Conservation (phyloP, 2,329 filamentous ascomycete species). For the Aspergillus brunneoviolaceus region DNA sequence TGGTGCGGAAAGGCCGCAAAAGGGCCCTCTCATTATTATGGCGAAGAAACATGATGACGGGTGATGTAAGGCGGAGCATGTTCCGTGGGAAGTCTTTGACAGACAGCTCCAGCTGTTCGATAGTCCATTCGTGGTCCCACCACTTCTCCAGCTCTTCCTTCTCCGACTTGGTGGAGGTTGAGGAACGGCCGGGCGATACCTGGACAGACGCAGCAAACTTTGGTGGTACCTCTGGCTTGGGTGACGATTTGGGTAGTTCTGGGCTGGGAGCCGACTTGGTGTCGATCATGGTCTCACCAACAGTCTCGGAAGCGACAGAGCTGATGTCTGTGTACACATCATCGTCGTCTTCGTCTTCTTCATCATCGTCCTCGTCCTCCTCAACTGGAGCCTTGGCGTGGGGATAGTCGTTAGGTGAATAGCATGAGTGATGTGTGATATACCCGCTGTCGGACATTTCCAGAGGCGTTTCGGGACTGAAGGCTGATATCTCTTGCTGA, state of each 20-base stretch:
- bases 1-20: constrained; percentile 35
- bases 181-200: constrained; percentile 19
- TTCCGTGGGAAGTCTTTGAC: constrained; percentile 37
- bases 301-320: constrained; percentile 28
- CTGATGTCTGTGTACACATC: constrained; percentile 27
- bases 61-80: constrained; percentile 39
- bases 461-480: constrained; percentile 41
- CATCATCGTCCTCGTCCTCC: constrained; percentile 29
- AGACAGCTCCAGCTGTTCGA: constrained; percentile 40
- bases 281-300: constrained; percentile 27
- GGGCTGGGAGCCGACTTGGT: constrained; percentile 22
- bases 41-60: constrained; percentile 40
- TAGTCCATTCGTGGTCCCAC: constrained; percentile 42
- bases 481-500: constrained; percentile 39
- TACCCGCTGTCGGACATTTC: constrained; percentile 39
- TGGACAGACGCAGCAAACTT: constrained; percentile 17
- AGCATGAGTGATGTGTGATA: constrained; percentile 29
- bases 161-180: constrained; percentile 27
- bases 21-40: constrained; percentile 38
- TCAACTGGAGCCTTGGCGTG: constrained; percentile 14
- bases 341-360: constrained; percentile 26
- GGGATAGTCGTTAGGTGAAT: constrained; percentile 24
- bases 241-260: constrained; percentile 17
- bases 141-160: constrained; percentile 32
- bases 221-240: constrained; percentile 22